These are phyloP conservation scores for Prunella vulgaris DNA, from an alignment of 257 asterid genomes.

Conservation along the genomic window DNA sequence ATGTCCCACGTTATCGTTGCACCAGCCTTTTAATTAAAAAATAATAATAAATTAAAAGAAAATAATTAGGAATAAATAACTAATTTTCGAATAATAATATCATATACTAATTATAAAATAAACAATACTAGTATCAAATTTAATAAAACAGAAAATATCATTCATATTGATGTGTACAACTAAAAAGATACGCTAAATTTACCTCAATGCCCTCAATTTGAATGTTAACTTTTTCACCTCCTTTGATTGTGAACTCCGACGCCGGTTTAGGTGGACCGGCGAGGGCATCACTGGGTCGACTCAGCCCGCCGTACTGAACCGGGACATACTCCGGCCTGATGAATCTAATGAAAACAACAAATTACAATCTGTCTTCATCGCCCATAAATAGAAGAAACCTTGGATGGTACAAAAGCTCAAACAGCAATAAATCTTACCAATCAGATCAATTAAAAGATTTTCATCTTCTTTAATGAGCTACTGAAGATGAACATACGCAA, in stretches of 20 bases:
- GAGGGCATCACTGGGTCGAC: conserved; percentile 52
- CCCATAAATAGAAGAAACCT: conserved; percentile 6
- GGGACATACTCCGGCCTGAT: conserved; percentile 81
- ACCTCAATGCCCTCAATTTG: conserved; percentile 99
- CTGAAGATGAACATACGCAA: too few relatives aligned
- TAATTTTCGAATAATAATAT: too few relatives aligned
- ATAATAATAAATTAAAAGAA: neutral
- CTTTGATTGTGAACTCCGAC: conserved; percentile 76
- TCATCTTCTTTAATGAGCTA: conserved; percentile 2
- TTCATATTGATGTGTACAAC: too few relatives aligned
- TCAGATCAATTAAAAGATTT: conserved; percentile 15
- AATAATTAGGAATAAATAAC: neutral
- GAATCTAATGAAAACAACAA: conserved; percentile 35
- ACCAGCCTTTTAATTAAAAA: conserved; percentile 44
- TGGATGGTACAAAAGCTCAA: conserved; percentile 16
- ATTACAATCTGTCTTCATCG: neutral
- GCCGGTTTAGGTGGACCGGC: conserved; percentile 78
- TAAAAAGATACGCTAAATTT: too few relatives aligned
- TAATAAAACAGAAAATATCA: too few relatives aligned
- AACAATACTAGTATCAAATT: too few relatives aligned
- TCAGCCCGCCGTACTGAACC: conserved; percentile 81
- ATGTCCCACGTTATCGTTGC: conserved; percentile 82
- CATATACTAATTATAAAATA: too few relatives aligned
- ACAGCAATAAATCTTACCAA: conserved; percentile 25
- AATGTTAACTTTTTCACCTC: conserved; percentile 89